Conservation (phyloP, 148 eudicot genomes). For the Rhododendron simsii region DNA sequence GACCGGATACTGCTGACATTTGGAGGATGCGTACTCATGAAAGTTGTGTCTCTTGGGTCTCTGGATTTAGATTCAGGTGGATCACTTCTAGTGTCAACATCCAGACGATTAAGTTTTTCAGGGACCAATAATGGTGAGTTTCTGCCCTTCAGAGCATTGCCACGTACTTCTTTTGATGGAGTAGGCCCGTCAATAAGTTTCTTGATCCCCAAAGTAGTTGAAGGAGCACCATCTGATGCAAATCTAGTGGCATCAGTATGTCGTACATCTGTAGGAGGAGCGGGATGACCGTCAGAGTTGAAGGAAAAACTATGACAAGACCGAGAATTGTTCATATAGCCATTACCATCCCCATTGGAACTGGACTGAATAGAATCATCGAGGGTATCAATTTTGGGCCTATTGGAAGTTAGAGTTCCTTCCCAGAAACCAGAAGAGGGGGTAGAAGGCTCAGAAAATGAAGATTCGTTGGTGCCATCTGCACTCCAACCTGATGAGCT, state of each 20-base stretch:
- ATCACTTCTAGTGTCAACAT: slow-evolving; percentile 12
- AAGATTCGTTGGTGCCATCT: slow-evolving; percentile 32
- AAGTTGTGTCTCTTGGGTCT: slow-evolving; percentile 13
- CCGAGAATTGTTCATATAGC: slow-evolving; percentile 17
- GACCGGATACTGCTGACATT: slow-evolving; percentile 16
- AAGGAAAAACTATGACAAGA: slow-evolving; percentile 17
- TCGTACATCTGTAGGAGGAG: slow-evolving; percentile 17
- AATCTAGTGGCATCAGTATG: slow-evolving; percentile 10
- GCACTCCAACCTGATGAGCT: slow-evolving; percentile 32
- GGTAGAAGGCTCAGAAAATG: slow-evolving; percentile 39
- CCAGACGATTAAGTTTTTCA: slow-evolving; percentile 17
- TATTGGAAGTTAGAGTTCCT: slow-evolving; percentile 43
- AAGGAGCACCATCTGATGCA: slow-evolving; percentile 17
- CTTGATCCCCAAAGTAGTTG: slow-evolving; percentile 19
- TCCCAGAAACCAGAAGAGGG: slow-evolving; percentile 73
- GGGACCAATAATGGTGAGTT: slow-evolving; percentile 16
- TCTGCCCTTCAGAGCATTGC: slow-evolving; percentile 16
- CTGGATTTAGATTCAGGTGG: slow-evolving; percentile 15
- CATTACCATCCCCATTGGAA: slow-evolving; percentile 22
- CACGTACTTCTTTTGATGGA: slow-evolving; percentile 20
- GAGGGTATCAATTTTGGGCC: slow-evolving; percentile 22
- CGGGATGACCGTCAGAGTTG: slow-evolving; percentile 6
- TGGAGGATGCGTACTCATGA: slow-evolving; percentile 10
- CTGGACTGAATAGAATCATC: slow-evolving; percentile 21
- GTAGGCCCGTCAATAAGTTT: slow-evolving; percentile 22